phyloP scores from a whole-genome alignment of 1,284 basidiomycete species.

The Cutaneotrichosporon mucoides region DNA sequence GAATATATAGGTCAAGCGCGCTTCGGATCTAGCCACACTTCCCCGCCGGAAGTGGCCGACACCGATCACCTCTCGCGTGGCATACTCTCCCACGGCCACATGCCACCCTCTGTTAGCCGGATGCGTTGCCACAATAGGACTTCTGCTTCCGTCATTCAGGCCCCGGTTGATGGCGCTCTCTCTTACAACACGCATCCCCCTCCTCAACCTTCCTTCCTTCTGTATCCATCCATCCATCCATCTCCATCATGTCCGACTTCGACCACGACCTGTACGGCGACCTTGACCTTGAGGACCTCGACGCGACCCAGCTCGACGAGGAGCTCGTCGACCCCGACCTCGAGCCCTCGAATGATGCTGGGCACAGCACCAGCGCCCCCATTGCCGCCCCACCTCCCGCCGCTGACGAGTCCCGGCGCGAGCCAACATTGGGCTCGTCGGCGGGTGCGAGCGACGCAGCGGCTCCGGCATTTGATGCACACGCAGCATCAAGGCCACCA shows the following conservation, averaged over 20 bases:
- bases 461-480: constrained; percentile 1
- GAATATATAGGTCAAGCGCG: not conserved
- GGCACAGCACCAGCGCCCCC: not conserved
- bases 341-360: not conserved
- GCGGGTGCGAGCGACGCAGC: not conserved
- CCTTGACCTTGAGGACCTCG: constrained; percentile 40
- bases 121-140: not conserved
- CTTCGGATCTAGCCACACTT: not conserved
- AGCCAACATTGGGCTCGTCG: not conserved
- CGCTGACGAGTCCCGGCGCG: not conserved
- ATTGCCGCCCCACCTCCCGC: not conserved
- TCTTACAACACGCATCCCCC: not conserved
- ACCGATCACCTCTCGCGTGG: not conserved
- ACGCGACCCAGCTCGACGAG: constrained; percentile 37
- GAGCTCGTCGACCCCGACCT: constrained; percentile 35
- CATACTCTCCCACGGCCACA: not conserved
- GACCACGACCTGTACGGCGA: constrained; percentile 42
- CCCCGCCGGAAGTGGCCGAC: not conserved
- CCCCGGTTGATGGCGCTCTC: not conserved
- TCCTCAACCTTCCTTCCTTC: not conserved
- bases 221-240: not conserved
- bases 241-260: constrained; percentile 40
- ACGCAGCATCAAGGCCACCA: not conserved
- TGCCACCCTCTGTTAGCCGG: too few species aligned
- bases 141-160: not conserved